Base-by-base conservation (phyloP, 2,329 filamentous ascomycete species). In the Dryadomyces quercus-mongolicae region DNA sequence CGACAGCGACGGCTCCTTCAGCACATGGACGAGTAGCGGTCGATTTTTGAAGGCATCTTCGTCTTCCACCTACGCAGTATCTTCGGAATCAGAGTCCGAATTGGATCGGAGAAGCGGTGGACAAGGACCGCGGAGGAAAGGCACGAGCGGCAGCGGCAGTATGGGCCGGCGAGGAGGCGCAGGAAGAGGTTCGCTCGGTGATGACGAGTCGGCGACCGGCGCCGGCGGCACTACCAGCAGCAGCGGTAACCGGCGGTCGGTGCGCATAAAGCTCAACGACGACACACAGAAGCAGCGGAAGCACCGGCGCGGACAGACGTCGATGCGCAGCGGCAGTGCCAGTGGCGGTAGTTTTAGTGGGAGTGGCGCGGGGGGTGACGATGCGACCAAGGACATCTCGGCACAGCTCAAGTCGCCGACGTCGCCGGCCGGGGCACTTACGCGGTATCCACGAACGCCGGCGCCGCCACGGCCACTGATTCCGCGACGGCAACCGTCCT, bases 391-490 rank as follows among this genome's bases (percentile, higher is more conserved):
- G 53, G 76, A 84, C 56, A 74, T 88, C 56, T 83, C 89, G 7
- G 85, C 88, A 51, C 88, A 88, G 56, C 76, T 98, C 58, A 98
- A 98, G 68, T 97, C 93, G 15, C 93, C 93, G 3, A 94, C 89
- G 3, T 95, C 91, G 31, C 86, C 90, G 52, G 78, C 83, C 25
- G 80, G 83, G 15, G 82, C 78, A 63, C 74, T 95, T 62, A 95
- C 88, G 25, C 90, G 85, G 69, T 98, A 97, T 66, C 92, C 93
- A 52, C 88, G 89, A 65, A 86, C 87, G 25, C 92, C 91, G 20
- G 85, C 87, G 43, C 91, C 93, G 49, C 93, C 93, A 48, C 81
- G 92, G 57, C 93, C 93, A 4, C 74, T 98, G 51, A 87, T 98
- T 54, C 93, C 93, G 31, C 82, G 85, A 58, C 85, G 91, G 54